Base-by-base conservation (phyloP, 495 filamentous ascomycete genomes). In the Talaromyces thailandensis region DNA sequence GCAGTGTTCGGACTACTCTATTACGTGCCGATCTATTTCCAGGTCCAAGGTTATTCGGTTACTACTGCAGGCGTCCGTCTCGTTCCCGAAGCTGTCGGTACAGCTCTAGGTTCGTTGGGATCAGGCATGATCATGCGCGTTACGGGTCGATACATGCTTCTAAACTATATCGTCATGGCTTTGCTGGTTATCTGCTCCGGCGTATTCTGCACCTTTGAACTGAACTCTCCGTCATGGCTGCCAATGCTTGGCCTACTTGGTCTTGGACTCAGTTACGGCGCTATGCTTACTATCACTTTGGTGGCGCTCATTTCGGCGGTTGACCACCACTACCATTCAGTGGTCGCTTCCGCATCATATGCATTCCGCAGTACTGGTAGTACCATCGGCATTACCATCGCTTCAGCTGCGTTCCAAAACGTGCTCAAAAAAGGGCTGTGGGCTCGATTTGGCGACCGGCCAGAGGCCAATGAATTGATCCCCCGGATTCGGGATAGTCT, bases 21-120 rank as follows among this genome's bases (percentile, higher is more conserved):
- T 71, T 96, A 93, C 66, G 75, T 87, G 3, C 92, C 93, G 0
- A 79, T 97, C 3, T 94, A 89, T 70, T 88, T 93, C 66, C 90
- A 95, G 69, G 82, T 92, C 24, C 82, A 85, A 35, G 91, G 90
- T 9, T 69, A 84, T 48, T 87, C 87, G 0, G 75, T 91, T 6
- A 90, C 90, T 2, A 71, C 81, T 26, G 85, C 92, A 8, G 93
- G 91, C 0, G 76, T 85, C 11, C 83, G 85, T 16, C 73, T 97
- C 26, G 84, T 95, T 6, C 88, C 88, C 0, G 76, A 81, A 59
- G 73, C 75, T 11, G 66, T 90, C 23, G 91, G 90, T 18, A 82
- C 87, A 40, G 88, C 89, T 3, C 58, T 92, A 52, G 86, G 87
- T 7, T 91, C 87, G 21, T 68, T 96, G 43, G 82, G 82, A 11